Evolutionary conservation across 2,329 filamentous ascomycete species (phyloP), one percentile per base, ranked within the genome.

Genomic region (Apiospora kogelbergensis): DNA sequence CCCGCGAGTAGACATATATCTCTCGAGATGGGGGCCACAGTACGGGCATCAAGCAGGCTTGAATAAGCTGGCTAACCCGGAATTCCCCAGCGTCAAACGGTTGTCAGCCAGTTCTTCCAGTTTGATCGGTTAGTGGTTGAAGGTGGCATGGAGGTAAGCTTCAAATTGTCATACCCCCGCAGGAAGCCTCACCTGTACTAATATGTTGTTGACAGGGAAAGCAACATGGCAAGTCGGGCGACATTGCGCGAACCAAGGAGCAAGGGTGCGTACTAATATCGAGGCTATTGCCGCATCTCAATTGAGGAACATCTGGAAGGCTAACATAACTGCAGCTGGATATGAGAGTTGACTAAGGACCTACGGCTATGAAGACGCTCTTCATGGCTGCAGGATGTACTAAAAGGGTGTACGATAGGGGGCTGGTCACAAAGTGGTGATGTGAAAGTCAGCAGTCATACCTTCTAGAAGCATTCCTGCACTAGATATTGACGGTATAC

Each of bases 61-160:
- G 20, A 9, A 17, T 9, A 22, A n/a, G n/a, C 3, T 60, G 53
- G 53, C 53, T 60, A 67, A 41, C 48, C 65, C 33, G 20, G 26
- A 20, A 45, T 63, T 30, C 24, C 66, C 41, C 84, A 98, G 96
- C 91, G 96, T 79, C 96, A 98, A 91, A 97, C 95, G 13, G 88
- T 96, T 66, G 89, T 99, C 77, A 97, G 94, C 79, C 93, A 97
- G 79, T 98, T 98, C 83, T 98, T 93, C 84, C 93, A 98, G 82
- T 81, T 97, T 71, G 95, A 98, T 78, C 88, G 90, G 77, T 87
- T 99, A 81, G 96, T 99, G 17, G 93, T 99, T 0, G 96, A 99
- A 81, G 93, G 93, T 22, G 91, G 93, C 70, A 91, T 93, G 80
- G 89, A 91, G 76, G 91, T 93, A 86, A 73, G 88, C 83, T 67